phyloP scores from a whole-genome alignment of 495 filamentous ascomycete genomes.

The Hypoxylon cercidicola region DNA sequence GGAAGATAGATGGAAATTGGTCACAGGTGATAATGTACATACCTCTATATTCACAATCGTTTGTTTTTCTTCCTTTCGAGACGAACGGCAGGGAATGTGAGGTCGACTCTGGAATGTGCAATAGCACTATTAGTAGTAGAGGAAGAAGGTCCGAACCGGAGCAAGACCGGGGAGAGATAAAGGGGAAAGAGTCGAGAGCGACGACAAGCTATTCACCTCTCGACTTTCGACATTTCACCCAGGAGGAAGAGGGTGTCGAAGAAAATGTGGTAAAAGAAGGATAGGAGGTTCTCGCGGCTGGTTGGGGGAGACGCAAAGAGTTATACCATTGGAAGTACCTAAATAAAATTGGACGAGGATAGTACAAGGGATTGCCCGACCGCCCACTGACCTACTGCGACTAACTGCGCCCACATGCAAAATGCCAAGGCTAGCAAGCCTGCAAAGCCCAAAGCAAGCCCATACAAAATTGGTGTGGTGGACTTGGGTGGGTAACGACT shows the following conservation, averaged over 20 bases:
- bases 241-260: constrained; percentile 28
- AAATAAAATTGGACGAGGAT: constrained; percentile 36
- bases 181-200: constrained; percentile 11
- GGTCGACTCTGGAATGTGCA: constrained; percentile 35
- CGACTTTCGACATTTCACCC: constrained; percentile 37
- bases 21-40: constrained; percentile 19
- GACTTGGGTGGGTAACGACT: constrained; percentile 42
- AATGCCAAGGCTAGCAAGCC: constrained; percentile 31
- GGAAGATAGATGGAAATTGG: constrained; percentile 15
- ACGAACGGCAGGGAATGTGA: constrained; percentile 10
- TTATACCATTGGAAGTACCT: constrained; percentile 28
- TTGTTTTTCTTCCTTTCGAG: constrained; percentile 1
- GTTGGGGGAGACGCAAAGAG: constrained; percentile 32
- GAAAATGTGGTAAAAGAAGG: constrained; percentile 32
- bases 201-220: constrained; percentile 23
- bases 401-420: constrained; percentile 41
- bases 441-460: background rate
- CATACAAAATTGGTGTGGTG: constrained; percentile 41
- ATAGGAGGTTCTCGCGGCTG: constrained; percentile 31
- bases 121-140: constrained; percentile 22
- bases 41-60: constrained; percentile 19
- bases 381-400: constrained; percentile 12
- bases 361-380: constrained; percentile 24
- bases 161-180: background rate
- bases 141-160: constrained; percentile 11